Percentiles rank a stretch among this genome's conserved stretches.
Evolutionary conservation across 1,284 basidiomycete genomes (phyloP).

Genomic region (Pisolithus thermaeus): DNA sequence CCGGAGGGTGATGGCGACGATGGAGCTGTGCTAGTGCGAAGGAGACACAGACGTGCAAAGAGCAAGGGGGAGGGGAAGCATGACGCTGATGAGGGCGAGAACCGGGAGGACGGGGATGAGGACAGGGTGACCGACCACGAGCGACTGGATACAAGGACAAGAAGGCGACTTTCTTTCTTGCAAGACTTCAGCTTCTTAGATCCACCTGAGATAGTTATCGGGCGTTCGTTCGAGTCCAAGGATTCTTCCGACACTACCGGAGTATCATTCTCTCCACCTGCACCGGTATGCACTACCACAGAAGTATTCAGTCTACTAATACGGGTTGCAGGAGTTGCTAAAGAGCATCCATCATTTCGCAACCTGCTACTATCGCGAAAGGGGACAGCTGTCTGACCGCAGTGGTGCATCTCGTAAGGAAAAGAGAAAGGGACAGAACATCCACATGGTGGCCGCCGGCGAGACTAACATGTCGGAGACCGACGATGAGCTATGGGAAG

Average conservation of each 20-base stretch:
- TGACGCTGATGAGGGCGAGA: conserved; percentile 9
- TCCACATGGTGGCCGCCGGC: conserved; percentile 20
- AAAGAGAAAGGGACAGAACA: conserved; percentile 29
- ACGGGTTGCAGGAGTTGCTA: conserved; percentile 50
- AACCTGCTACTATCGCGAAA: conserved; percentile 54
- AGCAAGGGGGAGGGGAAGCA: conserved; percentile 22
- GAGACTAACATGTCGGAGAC: conserved; percentile 6
- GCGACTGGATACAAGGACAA: conserved; percentile 24
- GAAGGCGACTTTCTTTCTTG: conserved; percentile 34
- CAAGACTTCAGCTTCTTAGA: conserved; percentile 36
- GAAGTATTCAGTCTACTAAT: conserved; percentile 8
- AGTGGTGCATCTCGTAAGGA: conserved; percentile 41
- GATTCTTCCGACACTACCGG: background rate
- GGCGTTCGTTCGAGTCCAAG: background rate
- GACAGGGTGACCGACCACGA: conserved; percentile 6
- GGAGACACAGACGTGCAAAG: background rate
- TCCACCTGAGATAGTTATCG: conserved; percentile 11
- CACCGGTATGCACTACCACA: conserved; percentile 37
- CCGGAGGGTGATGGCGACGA: conserved; percentile 10
- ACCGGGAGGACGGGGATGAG: background rate
- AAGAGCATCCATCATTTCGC: conserved; percentile 67
- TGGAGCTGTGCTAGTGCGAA: background rate
- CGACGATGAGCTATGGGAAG: conserved; percentile 14
- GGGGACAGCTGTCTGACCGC: conserved; percentile 51
- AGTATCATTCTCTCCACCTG: conserved; percentile 31